Evolutionary conservation across 2,329 filamentous ascomycete species (phyloP).

Genomic region (Grosmannia penicillata): DNA sequence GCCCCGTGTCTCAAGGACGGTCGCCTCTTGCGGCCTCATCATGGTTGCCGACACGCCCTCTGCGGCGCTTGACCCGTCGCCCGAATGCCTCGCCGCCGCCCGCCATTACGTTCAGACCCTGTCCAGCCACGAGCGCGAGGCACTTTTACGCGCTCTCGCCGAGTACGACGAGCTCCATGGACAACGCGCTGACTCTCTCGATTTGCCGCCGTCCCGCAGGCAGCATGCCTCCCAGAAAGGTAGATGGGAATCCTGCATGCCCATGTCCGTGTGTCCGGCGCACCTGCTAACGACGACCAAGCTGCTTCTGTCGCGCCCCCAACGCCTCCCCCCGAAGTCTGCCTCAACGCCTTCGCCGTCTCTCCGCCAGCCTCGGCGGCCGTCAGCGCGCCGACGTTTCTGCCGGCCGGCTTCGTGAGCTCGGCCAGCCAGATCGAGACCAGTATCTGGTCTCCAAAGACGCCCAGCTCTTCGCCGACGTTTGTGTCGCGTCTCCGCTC

Average conservation of each 20-base stretch:
- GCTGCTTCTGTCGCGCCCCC: not conserved
- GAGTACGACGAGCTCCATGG: slow-evolving; percentile 14
- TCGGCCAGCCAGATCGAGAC: not conserved
- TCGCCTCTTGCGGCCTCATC: not conserved
- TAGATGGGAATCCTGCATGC: too few relatives aligned
- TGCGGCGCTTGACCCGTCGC: slow-evolving; percentile 3
- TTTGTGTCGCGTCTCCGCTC: slow-evolving; percentile 29
- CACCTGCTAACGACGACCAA: not conserved
- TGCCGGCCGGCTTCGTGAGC: too few relatives aligned
- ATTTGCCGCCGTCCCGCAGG: not conserved
- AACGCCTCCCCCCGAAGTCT: not conserved
- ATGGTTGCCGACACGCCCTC: slow-evolving; percentile 2
- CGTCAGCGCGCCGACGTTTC: too few relatives aligned
- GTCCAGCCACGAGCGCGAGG: slow-evolving; percentile 17
- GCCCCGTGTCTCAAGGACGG: too few relatives aligned
- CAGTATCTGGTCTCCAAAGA: slow-evolving; percentile 1
- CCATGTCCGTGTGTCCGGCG: too few relatives aligned
- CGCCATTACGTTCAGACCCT: slow-evolving; percentile 18
- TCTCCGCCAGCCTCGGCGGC: too few relatives aligned
- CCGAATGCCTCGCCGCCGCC: slow-evolving; percentile 14
- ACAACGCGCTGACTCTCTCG: slow-evolving; percentile 18
- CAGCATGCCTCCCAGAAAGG: too few relatives aligned
- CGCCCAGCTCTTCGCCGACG: slow-evolving; percentile 29
- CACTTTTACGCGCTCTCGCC: slow-evolving; percentile 17
- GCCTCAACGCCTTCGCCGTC: not conserved